Conservation (phyloP, 495 filamentous ascomycete genomes). For the Penicillium robsamsonii region DNA sequence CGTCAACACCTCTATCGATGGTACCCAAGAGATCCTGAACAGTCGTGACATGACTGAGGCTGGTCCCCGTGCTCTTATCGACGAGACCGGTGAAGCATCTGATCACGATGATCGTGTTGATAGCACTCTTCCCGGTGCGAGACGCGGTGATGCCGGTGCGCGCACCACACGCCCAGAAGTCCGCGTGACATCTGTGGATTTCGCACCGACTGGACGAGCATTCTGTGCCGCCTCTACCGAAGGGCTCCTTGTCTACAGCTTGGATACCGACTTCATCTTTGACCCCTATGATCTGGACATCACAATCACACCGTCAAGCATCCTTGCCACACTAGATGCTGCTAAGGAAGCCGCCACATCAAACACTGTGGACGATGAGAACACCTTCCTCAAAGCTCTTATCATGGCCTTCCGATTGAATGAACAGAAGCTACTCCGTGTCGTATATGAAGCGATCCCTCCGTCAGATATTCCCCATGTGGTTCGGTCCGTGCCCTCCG, state of each 20-base stretch:
- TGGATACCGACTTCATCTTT: slow-evolving; percentile 76
- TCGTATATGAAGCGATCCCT: slow-evolving; percentile 83
- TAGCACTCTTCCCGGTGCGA: slow-evolving; percentile 80
- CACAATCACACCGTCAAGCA: slow-evolving; percentile 80
- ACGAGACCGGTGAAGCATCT: slow-evolving; percentile 82
- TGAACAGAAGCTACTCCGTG: slow-evolving; percentile 69
- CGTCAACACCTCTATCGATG: slow-evolving; percentile 88
- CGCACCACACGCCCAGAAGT: slow-evolving; percentile 77
- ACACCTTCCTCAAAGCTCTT: slow-evolving; percentile 84
- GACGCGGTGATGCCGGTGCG: slow-evolving; percentile 76
- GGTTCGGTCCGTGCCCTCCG: slow-evolving; percentile 72
- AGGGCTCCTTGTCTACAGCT: slow-evolving; percentile 85
- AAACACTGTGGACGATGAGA: slow-evolving; percentile 46
- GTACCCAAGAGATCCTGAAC: slow-evolving; percentile 95
- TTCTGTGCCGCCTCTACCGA: slow-evolving; percentile 97
- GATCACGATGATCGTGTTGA: slow-evolving; percentile 85
- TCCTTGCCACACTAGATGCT: slow-evolving; percentile 66
- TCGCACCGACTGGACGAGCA: slow-evolving; percentile 80
- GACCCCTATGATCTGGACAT: slow-evolving; percentile 97
- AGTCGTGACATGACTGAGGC: slow-evolving; percentile 87
- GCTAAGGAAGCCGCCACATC: slow-evolving; percentile 34
- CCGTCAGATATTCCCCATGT: slow-evolving; percentile 72
- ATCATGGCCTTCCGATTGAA: slow-evolving; percentile 97
- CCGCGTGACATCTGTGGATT: slow-evolving; percentile 79
- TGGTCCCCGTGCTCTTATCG: slow-evolving; percentile 76